Base-by-base conservation (phyloP, 345 rosid genomes). In the Pistacia integerrima region DNA sequence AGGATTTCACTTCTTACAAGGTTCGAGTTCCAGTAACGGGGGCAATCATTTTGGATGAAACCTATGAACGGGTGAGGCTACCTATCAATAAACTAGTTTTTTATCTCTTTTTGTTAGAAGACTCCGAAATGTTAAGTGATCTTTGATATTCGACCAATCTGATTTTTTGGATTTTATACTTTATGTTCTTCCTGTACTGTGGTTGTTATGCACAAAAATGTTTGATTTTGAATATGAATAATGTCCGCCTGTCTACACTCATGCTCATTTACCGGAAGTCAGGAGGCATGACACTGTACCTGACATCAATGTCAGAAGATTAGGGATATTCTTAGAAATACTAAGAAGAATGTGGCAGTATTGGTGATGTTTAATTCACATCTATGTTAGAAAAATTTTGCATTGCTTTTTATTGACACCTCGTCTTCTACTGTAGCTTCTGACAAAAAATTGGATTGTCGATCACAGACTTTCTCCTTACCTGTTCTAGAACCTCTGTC, bases 1-100 rank as follows among this genome's bases (percentile, higher is more conserved):
- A 97, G 81, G 99, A 97, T 84, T 97, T 94, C 80, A 97, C 94
- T 66, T 94, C 98, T 76, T 97, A 97, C 91, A 94, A 97, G 85
- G 94, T 90, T 81, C 91, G 94, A 65, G 99, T 97, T 84, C 99
- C 98, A 6, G 99, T 97, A 54, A 89, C 96, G 1, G 99, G 99
- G 78, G 99, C 99, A 20, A 94, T 97, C 79, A 97, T 97, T 68
- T 77, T 97, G 82, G 99, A 97, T 81, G 96, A 94, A 80, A 88
- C 99, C 10, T 91, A 76, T 84, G 98, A 96, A 80, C 85, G 99
- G 93, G 99, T 96, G 79, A 87, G 92, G 13, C 56, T 49, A 72
- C 77, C 74, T 75, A 20, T 54, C n/a, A 69, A 52, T 60, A 67
- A 76, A 30, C 22, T 64, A 64, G 57, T 56, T 64, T 30, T 30